Percentiles rank a stretch among this genome's conserved stretches.
These are phyloP conservation scores for Apiospora saccharicola DNA, from an alignment of 2,329 filamentous ascomycete genomes.

Conservation along the genomic window DNA sequence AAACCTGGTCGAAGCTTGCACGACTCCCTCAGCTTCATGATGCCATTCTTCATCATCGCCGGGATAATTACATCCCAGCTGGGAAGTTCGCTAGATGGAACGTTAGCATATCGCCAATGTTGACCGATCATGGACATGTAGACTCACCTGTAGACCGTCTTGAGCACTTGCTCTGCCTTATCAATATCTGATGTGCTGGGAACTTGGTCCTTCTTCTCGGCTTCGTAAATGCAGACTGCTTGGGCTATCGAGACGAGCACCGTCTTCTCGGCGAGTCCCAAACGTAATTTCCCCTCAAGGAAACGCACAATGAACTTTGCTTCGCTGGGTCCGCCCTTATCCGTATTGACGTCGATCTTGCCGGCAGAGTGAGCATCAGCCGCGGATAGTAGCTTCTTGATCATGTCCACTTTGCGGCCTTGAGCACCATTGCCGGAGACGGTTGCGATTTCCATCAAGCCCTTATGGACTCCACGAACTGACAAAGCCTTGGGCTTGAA, in stretches of 20 bases:
- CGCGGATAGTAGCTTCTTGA: slow-evolving; percentile 95
- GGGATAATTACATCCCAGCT: slow-evolving; percentile 96
- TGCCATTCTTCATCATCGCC: slow-evolving; percentile 84
- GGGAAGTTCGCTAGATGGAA: slow-evolving; percentile 77
- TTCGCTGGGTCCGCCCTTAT: slow-evolving; percentile 94
- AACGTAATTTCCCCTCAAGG: slow-evolving; percentile 89
- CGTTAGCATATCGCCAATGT: slow-evolving; percentile 43
- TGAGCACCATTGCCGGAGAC: slow-evolving; percentile 87
- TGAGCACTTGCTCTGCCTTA: slow-evolving; percentile 84
- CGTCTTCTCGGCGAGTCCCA: slow-evolving; percentile 91
- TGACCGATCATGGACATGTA: neutral
- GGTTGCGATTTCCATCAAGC: slow-evolving; percentile 87
- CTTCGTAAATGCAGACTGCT: slow-evolving; percentile 85
- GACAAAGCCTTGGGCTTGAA: slow-evolving; percentile 96
- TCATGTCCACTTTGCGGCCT: slow-evolving; percentile 87
- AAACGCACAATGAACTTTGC: slow-evolving; percentile 94
- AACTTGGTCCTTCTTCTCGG: slow-evolving; percentile 71
- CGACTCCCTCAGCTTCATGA: slow-evolving; percentile 80
- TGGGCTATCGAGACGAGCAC: slow-evolving; percentile 90
- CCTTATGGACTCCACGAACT: slow-evolving; percentile 84
- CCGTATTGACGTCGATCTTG: slow-evolving; percentile 88
- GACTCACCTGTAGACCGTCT: slow-evolving; percentile 83
- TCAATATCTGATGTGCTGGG: slow-evolving; percentile 80
- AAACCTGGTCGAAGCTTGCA: slow-evolving; percentile 95
- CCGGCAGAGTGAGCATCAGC: slow-evolving; percentile 77